Evolutionary conservation across 257 asterid species (phyloP), one percentile per base, ranked within the genome.

Genomic region (Eucommia ulmoides): DNA sequence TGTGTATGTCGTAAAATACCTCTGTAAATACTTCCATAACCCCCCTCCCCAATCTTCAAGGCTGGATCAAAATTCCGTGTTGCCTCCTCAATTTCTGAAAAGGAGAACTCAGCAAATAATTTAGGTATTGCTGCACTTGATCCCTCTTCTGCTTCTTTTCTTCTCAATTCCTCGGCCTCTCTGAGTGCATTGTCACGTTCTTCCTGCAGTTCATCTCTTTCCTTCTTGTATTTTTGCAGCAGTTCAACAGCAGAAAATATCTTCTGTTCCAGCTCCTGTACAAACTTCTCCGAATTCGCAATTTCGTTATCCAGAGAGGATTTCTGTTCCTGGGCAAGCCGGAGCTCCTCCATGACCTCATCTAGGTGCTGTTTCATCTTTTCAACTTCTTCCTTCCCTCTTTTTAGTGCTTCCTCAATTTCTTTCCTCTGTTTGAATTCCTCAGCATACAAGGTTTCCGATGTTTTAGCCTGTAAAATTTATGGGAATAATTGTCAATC

Each of bases 11-110:
- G 83, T 44, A 89, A 85, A 54, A 72, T 45, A 50, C 92, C 96
- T 60, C 61, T 77, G 49, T 82, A 85, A 9, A 85, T 80, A 69
- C 65, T 72, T 41, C 98, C 96, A 49, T 82, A 85, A 58, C 91
- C 88, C 41, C 96, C 98, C 74, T 82, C 91, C 26, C 91, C 94
- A 51, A 85, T 82, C 79, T 76, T 82, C 70, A 69, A 49, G 52
- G 65, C 53, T 22, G 70, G 79, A 61, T 76, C 77, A 55, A 85
- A 85, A 66, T 57, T 65, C 54, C 23, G 41, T 2, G 98, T 80
- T 22, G 96, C 98, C 61, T 67, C 84, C 64, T 85, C 77, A 21
- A 89, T 84, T 72, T 88, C 97, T 23, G 62, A 19, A 62, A 78
- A 78, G 21, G 75, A 71, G 58, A 80, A 89, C 53, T 80, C 94